Evolutionary conservation across 129 eudicot species (phyloP).

Genomic region (Scalesia atractyloides): DNA sequence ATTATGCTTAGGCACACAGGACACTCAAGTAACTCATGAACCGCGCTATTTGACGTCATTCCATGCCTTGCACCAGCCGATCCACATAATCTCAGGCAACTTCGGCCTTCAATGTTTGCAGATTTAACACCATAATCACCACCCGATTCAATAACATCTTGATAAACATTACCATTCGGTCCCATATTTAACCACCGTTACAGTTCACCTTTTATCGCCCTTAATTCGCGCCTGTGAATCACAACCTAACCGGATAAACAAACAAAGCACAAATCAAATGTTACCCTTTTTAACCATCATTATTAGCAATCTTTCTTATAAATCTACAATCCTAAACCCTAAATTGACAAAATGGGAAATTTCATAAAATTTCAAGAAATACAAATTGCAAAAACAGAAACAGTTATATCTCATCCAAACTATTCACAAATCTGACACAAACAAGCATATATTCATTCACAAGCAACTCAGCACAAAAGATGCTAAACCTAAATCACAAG

Average conservation of each 20-base stretch:
- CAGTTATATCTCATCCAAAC: too few relatives aligned
- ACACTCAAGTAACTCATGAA: conserved; percentile 74
- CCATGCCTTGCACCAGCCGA: conserved; percentile 45
- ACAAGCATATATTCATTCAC: conserved; percentile 4
- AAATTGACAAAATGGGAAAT: neutral
- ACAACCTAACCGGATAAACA: conserved; percentile 13
- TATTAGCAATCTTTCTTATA: neutral
- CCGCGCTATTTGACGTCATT: conserved; percentile 52
- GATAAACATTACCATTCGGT: conserved; percentile 48
- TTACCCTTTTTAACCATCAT: neutral
- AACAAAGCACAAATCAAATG: neutral
- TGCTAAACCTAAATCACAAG: neutral
- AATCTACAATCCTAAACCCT: neutral
- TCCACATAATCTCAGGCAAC: conserved; percentile 42
- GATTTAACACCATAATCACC: conserved; percentile 49
- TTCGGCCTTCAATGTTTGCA: conserved; percentile 42
- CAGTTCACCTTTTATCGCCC: conserved; percentile 4
- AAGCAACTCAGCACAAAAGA: conserved; percentile 6
- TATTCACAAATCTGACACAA: conserved; percentile 1
- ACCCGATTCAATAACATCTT: conserved; percentile 43
- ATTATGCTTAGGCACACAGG: conserved; percentile 61
- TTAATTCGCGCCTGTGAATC: conserved; percentile 29
- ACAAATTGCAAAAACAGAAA: conserved; percentile 15
- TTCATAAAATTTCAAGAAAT: neutral
- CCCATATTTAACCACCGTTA: conserved; percentile 39